Evolutionary conservation across 1,284 basidiomycete genomes (phyloP), one percentile per base, ranked within the genome.

Genomic region (Rhodotorula sp.): DNA sequence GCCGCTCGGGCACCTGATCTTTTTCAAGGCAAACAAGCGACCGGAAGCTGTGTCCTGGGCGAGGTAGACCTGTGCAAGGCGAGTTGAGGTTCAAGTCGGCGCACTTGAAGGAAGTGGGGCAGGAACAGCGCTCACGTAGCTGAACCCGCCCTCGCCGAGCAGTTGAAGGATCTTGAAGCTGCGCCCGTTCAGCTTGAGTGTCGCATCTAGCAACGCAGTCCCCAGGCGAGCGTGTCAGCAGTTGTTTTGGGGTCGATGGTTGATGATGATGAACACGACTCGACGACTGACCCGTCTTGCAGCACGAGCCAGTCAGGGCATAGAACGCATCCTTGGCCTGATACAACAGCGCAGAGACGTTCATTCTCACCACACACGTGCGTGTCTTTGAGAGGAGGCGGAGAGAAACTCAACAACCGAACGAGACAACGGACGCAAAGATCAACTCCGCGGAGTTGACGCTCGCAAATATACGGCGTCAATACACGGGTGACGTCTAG

Each of bases 61-160:
- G 42, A 78, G 68, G 60, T 78, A 78, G 60, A 77, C 75, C 74
- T 70, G 66, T 18, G n/a, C 24, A 4, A 59, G 42, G 57, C 22
- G 42, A 6, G 57, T 2, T 30, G 22, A 24, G 53, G 53, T 5
- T 15, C 94, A 1, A 4, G 8, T 10, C 0, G 5, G 60, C 57
- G 10, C 57, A n/a, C n/a, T n/a, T n/a, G n/a, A n/a, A n/a, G n/a
- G n/a, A 66, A 30, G 3, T 22, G 33, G n/a, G 3, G 18, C 48
- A 5, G 6, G 24, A n/a, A 48, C 18, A 24, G 29, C 37, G 57
- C 73, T 58, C 26, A 97, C 94, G 79, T 95, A 96, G 22, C 91
- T 93, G 84, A 96, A 96, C 3, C 91, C 94, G 54, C 94, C 94
- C 82, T 97, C 94, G 57, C 94, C 94, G 6, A 97, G 86, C 22